A percentile compares a stretch with the other conserved stretches of the same genome.
These are phyloP conservation scores for Fomitopsis pinicola DNA, from an alignment of 1,284 basidiomycete genomes.

Conservation along the genomic window DNA sequence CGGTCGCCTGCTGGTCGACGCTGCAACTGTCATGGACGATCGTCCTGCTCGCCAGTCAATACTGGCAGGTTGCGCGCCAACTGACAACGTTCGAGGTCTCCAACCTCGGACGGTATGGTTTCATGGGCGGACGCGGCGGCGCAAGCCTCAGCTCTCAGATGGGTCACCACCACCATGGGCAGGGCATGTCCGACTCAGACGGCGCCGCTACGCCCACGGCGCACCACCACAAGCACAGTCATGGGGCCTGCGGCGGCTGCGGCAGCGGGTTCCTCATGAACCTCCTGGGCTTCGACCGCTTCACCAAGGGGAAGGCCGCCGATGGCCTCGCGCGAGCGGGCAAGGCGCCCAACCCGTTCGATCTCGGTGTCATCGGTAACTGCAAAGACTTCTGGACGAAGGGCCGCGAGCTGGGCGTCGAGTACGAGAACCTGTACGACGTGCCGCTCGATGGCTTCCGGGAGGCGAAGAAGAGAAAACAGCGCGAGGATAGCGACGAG, in stretches of 20 bases:
- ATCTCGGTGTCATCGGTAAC: constrained; percentile 80
- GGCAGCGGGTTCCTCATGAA: constrained; percentile 76
- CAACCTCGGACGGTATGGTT: constrained; percentile 93
- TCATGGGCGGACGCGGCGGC: constrained; percentile 93
- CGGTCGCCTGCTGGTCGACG: constrained; percentile 79
- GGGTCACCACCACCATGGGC: constrained; percentile 54
- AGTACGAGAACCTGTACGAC: constrained; percentile 89
- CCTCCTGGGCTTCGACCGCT: constrained; percentile 88
- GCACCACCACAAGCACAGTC: constrained; percentile 25
- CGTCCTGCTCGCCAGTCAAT: constrained; percentile 81
- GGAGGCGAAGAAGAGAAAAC: constrained; percentile 58
- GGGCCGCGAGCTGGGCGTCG: constrained; percentile 80
- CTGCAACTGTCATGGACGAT: constrained; percentile 93
- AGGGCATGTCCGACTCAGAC: constrained; percentile 25
- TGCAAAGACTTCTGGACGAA: constrained; percentile 96
- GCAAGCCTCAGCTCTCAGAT: constrained; percentile 62
- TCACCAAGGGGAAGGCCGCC: constrained; percentile 86
- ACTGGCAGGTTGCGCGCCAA: constrained; percentile 90
- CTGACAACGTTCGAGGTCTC: constrained; percentile 97
- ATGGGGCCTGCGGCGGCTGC: constrained; percentile 32
- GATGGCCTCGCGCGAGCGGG: constrained; percentile 71
- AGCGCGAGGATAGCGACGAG: constrained; percentile 54
- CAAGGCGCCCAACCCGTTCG: constrained; percentile 87
- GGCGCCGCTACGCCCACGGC: constrained; percentile 16
- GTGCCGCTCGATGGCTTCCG: constrained; percentile 80